Evolutionary conservation across 176 grass and related monocot species (phyloP), one percentile per base, ranked within the genome.

Genomic region (Carex littledalei): DNA sequence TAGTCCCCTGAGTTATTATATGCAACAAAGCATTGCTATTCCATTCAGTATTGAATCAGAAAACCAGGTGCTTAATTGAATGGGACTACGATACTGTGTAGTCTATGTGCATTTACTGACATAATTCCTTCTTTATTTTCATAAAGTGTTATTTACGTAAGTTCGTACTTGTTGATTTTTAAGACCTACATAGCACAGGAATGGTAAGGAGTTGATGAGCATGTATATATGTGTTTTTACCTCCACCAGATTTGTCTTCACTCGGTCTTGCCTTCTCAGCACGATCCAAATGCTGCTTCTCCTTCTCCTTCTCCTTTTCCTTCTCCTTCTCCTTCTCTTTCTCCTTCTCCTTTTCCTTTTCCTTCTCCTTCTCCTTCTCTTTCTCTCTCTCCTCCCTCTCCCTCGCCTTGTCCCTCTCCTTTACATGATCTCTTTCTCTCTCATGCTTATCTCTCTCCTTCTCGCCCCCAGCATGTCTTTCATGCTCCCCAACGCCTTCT

Each of bases 401-500:
- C 84, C 57, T 79, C 15, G 79, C 78, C 45, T 84, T 90, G 20
- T 91, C 90, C 47, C 87, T 94, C 64, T 94, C 90, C 84, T 62
- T 91, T 76, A 6, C 88, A 62, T 86, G 85, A 54, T 92, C 90
- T 92, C 85, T 93, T 58, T 94, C 92, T 90, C 72, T 91, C 80
- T 93, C 89, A 79, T 86, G 88, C 73, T 67, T 80, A 50, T 94
- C 91, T 79, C 87, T 88, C 79, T 91, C 94, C 10, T 75, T 88
- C 84, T 97, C 92, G 9, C 76, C 79, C 55, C 85, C 84, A 86
- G 64, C 58, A 71, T 64, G 73, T 15, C 88, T 85, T 56, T 93
- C 92, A 84, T 88, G 90, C 61, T 91, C 92, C 52, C 88, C 85
- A 7, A 56, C 78, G 41, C 72, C n/a, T 56, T 91, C 89, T 65